Evolutionary conservation across 331 rosid species (phyloP).

Genomic region (Acacia pycnantha): DNA sequence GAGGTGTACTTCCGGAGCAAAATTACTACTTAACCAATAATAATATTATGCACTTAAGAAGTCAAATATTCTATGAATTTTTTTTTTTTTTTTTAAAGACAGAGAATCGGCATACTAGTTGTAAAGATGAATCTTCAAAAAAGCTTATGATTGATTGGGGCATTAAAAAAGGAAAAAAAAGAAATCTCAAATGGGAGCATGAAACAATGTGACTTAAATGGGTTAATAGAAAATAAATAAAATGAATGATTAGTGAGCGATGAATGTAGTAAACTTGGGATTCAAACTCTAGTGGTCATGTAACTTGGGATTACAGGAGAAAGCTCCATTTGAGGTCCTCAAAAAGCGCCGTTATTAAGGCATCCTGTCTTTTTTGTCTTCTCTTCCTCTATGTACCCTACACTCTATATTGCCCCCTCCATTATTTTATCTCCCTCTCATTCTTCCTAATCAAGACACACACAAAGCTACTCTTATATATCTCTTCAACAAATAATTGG

Average conservation of each 20-base stretch:
- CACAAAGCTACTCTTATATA: neutral
- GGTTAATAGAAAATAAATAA: neutral
- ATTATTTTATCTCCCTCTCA: neutral
- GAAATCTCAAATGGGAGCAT: neutral
- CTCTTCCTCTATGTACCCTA: neutral
- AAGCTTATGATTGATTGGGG: no score
- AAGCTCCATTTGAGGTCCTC: slow-evolving; percentile 5
- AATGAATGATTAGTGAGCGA: neutral
- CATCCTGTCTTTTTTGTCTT: slow-evolving; percentile 29
- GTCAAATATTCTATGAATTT: no score
- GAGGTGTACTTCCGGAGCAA: no score
- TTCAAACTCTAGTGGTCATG: no score
- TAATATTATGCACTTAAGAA: no score
- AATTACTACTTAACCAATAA: no score
- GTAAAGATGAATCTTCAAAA: no score
- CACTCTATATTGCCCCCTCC: neutral
- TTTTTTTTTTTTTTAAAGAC: no score
- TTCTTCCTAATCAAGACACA: neutral
- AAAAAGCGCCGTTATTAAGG: slow-evolving; percentile 42
- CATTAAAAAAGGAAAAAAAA: no score
- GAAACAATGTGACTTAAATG: neutral
- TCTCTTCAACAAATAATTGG: neutral
- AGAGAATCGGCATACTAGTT: no score
- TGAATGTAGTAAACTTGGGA: neutral
- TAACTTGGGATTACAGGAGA: no score